Percentiles rank a stretch among this genome's conserved stretches.
These are phyloP conservation scores for Neophaeococcomyces mojaviensis DNA, from an alignment of 2,329 filamentous ascomycete species.

Conservation along the genomic window DNA sequence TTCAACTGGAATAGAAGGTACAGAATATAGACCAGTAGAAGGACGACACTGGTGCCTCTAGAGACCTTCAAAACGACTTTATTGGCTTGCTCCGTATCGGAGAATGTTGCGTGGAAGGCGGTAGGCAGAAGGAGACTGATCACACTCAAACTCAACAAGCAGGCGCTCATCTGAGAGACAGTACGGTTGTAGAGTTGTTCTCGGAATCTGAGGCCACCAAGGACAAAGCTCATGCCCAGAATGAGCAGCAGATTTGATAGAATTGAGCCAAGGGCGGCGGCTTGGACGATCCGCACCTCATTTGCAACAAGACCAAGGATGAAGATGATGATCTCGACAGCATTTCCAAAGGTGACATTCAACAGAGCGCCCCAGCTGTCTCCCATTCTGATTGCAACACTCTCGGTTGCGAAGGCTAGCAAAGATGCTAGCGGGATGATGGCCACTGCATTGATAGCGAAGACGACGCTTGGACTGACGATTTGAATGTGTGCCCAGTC, in stretches of 20 bases:
- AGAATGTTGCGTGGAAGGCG: conserved; percentile 86
- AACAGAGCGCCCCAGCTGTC: conserved; percentile 66
- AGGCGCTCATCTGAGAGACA: conserved; percentile 93
- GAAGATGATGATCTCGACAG: conserved; percentile 73
- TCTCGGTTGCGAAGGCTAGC: conserved; percentile 66
- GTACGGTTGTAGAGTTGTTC: conserved; percentile 96
- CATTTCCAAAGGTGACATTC: conserved; percentile 72
- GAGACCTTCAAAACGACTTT: conserved; percentile 71
- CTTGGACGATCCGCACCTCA: conserved; percentile 86
- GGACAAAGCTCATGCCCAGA: conserved; percentile 81
- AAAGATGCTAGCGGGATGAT: conserved; percentile 68
- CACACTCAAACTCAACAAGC: conserved; percentile 80
- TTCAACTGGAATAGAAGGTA: conserved; percentile 89
- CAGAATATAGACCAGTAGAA: conserved; percentile 72
- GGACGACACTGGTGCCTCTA: conserved; percentile 76
- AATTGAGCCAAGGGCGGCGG: conserved; percentile 82
- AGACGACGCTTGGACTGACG: conserved; percentile 53
- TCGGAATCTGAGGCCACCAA: conserved; percentile 76
- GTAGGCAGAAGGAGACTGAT: conserved; percentile 84
- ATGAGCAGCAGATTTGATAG: conserved; percentile 82
- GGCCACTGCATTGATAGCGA: conserved; percentile 67
- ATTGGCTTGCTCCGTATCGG: conserved; percentile 55
- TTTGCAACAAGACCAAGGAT: conserved; percentile 72
- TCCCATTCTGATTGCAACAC: conserved; percentile 63
- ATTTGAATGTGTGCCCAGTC: conserved; percentile 19